phyloP scores from a whole-genome alignment of 2,329 filamentous ascomycete genomes.

The Diplodia intermedia region DNA sequence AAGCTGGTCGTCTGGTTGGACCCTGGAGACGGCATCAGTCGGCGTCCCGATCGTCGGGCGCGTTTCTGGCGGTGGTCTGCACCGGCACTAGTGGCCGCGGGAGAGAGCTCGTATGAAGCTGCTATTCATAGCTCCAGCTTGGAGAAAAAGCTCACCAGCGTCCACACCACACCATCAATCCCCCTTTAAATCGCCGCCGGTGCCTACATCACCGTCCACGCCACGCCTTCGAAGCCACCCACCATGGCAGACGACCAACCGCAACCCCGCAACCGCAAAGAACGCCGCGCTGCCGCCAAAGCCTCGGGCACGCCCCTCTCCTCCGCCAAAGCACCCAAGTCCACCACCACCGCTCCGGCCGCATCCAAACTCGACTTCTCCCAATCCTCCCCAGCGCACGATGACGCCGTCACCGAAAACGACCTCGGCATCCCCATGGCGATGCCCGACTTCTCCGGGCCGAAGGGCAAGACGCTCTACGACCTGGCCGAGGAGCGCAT shows the following conservation, averaged over 20 bases:
- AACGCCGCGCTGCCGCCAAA: slow-evolving; percentile 52
- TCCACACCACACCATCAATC: not conserved
- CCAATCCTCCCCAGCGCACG: slow-evolving; percentile 41
- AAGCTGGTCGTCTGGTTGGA: slow-evolving; percentile 11
- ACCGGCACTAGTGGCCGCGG: not conserved
- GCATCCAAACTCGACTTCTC: slow-evolving; percentile 46
- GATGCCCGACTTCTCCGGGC: slow-evolving; percentile 67
- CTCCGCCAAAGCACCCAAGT: slow-evolving; percentile 33
- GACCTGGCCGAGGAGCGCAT: slow-evolving; percentile 71
- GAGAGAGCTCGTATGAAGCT: not conserved
- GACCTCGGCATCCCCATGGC: slow-evolving; percentile 61
- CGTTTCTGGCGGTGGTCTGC: not conserved
- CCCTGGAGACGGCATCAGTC: slow-evolving; percentile 11
- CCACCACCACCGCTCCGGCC: slow-evolving; percentile 36
- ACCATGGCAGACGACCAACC: slow-evolving; percentile 18
- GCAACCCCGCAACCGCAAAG: slow-evolving; percentile 52
- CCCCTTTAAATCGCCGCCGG: not conserved
- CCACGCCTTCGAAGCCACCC: not conserved
- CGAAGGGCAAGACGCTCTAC: slow-evolving; percentile 68
- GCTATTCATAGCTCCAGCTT: slow-evolving; percentile 14
- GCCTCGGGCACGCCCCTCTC: slow-evolving; percentile 39
- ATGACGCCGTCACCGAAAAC: slow-evolving; percentile 6
- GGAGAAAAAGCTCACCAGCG: slow-evolving; percentile 1
- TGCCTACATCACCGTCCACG: not conserved
- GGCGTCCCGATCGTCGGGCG: slow-evolving; percentile 19